Base-by-base conservation (phyloP, 1,284 basidiomycete genomes). In the Marasmius fiardii region DNA sequence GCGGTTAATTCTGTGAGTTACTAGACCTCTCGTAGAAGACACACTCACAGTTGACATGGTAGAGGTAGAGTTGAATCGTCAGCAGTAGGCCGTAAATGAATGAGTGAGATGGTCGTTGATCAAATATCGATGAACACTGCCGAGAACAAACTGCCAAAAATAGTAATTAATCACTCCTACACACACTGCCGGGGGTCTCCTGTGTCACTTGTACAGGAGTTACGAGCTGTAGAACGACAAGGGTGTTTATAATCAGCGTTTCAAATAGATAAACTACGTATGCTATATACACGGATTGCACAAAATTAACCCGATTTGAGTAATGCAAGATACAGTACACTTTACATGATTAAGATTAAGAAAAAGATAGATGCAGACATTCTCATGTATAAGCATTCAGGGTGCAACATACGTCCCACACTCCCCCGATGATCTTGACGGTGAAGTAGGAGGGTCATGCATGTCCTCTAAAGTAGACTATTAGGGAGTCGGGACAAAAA, bases 21-120 rank as follows among this genome's bases (percentile, higher is more conserved):
- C 8, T 16, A 18, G 21, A 16, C 24, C 26, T 11, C 18, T 24
- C 0, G 18, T 28, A 5, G 21, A 16, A 52, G 41, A 23, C 12
- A 14, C 2, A 72, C 74, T 62, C 55, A 78, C 75, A 58, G 71
- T 62, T 59, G 76, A 72, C 78, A 81, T 80, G 61, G 57, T 65
- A 68, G 62, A 62, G 54, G 31, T 44, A 53, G 14, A 41, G 3
- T n/a, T n/a, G 16, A 20, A 20, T 41, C 2, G 39, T 6, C n/a
- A 20, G 20, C 4, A 20, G 39, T 14, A 41, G 39, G 39, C 7
- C 16, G 39, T 41, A 16, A n/a, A 41, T 20, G 39, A n/a, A 6
- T 14, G 39, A 18, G 39, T 41, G 11, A 14, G 6, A n/a, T 20
- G 14, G 39, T 41, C 16, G 39, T 7, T 41, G n/a, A 16, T n/a